A percentile compares a stretch with the other conserved stretches of the same genome.
Evolutionary conservation across 1,284 basidiomycete species (phyloP).

Genomic region (Pholiota adiposa): DNA sequence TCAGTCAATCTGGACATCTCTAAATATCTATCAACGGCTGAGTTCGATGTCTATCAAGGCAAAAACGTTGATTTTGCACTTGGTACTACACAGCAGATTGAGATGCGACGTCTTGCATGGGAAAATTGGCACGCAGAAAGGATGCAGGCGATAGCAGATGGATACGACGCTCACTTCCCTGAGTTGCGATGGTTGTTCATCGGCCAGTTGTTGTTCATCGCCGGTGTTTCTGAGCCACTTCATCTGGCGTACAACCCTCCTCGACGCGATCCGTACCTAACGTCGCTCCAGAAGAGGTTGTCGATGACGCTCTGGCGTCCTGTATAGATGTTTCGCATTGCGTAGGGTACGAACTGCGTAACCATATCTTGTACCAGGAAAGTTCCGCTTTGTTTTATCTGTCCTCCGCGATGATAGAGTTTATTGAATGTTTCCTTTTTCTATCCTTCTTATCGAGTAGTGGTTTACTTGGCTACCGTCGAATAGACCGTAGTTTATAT

Average conservation of each 20-base stretch:
- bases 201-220: slow-evolving; percentile 27
- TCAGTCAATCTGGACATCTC: slow-evolving; percentile 23
- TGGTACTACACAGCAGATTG: slow-evolving; percentile 13
- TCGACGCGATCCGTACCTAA: slow-evolving; percentile 8
- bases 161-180: slow-evolving; percentile 24
- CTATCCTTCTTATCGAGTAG: neutral
- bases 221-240: neutral
- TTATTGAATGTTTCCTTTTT: neutral
- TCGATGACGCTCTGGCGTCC: slow-evolving; percentile 15
- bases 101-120: slow-evolving; percentile 29
- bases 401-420: no score
- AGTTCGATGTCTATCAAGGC: slow-evolving; percentile 1
- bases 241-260: neutral
- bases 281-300: slow-evolving; percentile 11
- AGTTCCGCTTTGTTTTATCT: no score
- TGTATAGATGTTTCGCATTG: neutral
- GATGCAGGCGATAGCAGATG: slow-evolving; percentile 26
- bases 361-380: no score
- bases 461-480: no score
- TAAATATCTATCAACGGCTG: slow-evolving; percentile 21
- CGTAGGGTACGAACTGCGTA: no score
- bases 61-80: slow-evolving; percentile 14
- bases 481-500: neutral
- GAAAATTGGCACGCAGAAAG: slow-evolving; percentile 34
- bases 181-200: slow-evolving; percentile 30